Evolutionary conservation across 805 yeast species (phyloP).

Genomic region (Candida tibetensis): DNA sequence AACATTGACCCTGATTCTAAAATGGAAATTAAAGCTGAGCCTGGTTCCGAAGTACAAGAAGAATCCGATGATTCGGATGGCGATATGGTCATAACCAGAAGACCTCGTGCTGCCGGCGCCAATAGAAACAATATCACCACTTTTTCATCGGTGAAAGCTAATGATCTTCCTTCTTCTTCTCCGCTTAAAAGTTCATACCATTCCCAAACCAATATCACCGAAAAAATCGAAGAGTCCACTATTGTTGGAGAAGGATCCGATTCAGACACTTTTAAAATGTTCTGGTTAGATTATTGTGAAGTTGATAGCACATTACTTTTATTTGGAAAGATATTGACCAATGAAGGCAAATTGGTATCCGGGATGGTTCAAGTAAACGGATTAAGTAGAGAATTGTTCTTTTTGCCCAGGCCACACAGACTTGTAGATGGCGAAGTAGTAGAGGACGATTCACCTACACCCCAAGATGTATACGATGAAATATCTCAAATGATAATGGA

Average conservation of each 20-base stretch:
- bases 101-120: conserved; percentile 45
- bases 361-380: conserved; percentile 75
- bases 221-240: conserved; percentile 29
- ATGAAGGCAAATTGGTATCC: conserved; percentile 61
- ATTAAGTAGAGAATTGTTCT: conserved; percentile 66
- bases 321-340: conserved; percentile 75
- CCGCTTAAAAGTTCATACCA: conserved; percentile 17
- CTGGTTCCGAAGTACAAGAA: conserved; percentile 17
- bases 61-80: conserved; percentile 52
- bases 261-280: conserved; percentile 60
- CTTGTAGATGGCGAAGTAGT: conserved; percentile 41
- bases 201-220: conserved; percentile 25
- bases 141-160: conserved; percentile 36
- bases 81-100: conserved; percentile 51
- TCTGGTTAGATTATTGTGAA: conserved; percentile 88
- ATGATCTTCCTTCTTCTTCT: conserved; percentile 21
- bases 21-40: conserved; percentile 4
- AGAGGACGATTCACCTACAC: conserved; percentile 36
- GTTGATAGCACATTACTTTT: conserved; percentile 64
- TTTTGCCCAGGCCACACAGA: conserved; percentile 60
- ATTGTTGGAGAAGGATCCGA: conserved; percentile 19
- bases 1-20: conserved; percentile 10
- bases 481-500: conserved; percentile 62
- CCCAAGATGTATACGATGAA: conserved; percentile 76
- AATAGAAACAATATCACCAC: conserved; percentile 41